Evolutionary conservation across 2,329 filamentous ascomycete species (phyloP), one percentile per base, ranked within the genome.

Genomic region (Penicillium concentricum): DNA sequence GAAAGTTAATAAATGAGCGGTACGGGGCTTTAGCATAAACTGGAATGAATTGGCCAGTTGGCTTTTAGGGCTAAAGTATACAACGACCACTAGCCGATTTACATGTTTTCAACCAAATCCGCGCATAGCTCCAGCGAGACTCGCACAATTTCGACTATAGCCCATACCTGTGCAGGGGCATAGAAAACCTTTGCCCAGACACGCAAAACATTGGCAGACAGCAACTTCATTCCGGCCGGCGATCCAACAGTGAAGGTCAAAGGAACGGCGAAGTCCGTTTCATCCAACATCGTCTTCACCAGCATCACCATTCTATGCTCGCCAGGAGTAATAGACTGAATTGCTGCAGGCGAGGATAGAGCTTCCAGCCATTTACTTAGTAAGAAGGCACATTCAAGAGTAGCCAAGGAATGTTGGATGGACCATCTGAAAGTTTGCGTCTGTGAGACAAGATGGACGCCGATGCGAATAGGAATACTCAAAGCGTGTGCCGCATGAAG

Each of bases 401-500:
- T 58, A 34, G 59, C 65, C 0, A 66, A 50, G 0, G 62, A 64
- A 45, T 68, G 65, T 10, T 67, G 64, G 2, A 67, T 50, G 5
- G 60, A 65, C 65, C 65, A 67, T 13, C 50, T 41, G 12, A 66
- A 61, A 0, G 61, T 51, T 41, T 67, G 66, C 18, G 52, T 67
- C 4, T 53, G 56, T 0, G 63, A 57, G 12, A 65, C 62, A 18
- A 61, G 62, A 30, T 63, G 61, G 18, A 65, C 57, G 0, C 64
- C 64, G 6, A 69, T 60, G 16, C 61, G 58, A 7, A 69, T 58
- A 3, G 68, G 68, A n/a, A 87, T 85, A 4, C 85, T 86, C 30
- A 89, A 73, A 0, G 86, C 86, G 67, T 88, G 87, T 30, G 87
- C 84, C 2, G 85, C 85, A 66, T 89, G 86, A 30, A 87, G 79